These are phyloP conservation scores for Suillus weaverae DNA, from an alignment of 768 basidiomycete species.

Conservation along the genomic window DNA sequence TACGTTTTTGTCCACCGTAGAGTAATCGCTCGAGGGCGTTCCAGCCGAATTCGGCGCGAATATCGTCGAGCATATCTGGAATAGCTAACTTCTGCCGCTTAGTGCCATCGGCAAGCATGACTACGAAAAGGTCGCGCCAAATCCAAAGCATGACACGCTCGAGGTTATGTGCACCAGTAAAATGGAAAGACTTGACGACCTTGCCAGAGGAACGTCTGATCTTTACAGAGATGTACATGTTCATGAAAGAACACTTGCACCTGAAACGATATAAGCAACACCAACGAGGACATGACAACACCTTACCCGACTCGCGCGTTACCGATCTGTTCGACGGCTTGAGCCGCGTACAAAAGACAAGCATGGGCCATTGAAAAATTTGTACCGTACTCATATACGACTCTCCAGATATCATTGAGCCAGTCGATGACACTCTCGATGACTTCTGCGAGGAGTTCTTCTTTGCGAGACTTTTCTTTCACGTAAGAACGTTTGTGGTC, in stretches of 20 bases:
- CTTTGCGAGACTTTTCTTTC: slow-evolving; percentile 52
- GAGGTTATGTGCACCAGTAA: slow-evolving; percentile 49
- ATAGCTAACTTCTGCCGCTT: slow-evolving; percentile 33
- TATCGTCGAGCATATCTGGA: slow-evolving; percentile 59
- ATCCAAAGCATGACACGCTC: slow-evolving; percentile 56
- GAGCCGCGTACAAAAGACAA: slow-evolving; percentile 54
- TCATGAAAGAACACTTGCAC: slow-evolving; percentile 54
- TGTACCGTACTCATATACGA: slow-evolving; percentile 57
- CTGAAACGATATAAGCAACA: slow-evolving; percentile 32
- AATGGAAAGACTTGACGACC: slow-evolving; percentile 46
- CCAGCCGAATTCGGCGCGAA: slow-evolving; percentile 53
- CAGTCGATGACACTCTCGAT: slow-evolving; percentile 55
- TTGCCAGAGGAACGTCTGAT: slow-evolving; percentile 47
- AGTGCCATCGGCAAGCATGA: slow-evolving; percentile 44
- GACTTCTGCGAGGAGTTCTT: slow-evolving; percentile 56
- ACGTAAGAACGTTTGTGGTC: slow-evolving; percentile 55
- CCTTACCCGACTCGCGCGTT: slow-evolving; percentile 41
- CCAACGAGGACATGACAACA: slow-evolving; percentile 8
- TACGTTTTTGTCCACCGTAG: slow-evolving; percentile 50
- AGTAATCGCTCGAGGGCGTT: slow-evolving; percentile 50
- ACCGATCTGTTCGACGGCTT: slow-evolving; percentile 45
- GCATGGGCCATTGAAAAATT: slow-evolving; percentile 52
- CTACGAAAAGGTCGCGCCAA: slow-evolving; percentile 68
- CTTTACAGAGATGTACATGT: slow-evolving; percentile 44
- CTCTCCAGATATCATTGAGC: slow-evolving; percentile 64